These are phyloP conservation scores for Claviceps sorghi DNA, from an alignment of 2,329 filamentous ascomycete species.

Conservation along the genomic window DNA sequence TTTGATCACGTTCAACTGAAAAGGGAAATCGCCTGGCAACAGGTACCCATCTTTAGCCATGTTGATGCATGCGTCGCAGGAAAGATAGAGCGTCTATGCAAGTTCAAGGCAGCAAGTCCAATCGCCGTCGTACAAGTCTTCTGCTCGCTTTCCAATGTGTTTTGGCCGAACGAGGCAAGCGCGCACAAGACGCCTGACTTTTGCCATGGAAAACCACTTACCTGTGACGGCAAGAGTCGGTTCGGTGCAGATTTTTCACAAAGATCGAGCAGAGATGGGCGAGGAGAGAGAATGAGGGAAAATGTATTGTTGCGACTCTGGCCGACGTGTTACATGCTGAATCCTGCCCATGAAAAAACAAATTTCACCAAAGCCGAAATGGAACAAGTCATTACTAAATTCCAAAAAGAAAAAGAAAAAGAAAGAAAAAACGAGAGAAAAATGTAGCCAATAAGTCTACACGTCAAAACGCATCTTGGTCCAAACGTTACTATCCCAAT, in stretches of 20 bases:
- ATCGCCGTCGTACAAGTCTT: background rate
- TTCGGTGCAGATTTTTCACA: background rate
- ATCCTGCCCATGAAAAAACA: background rate
- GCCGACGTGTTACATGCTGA: background rate
- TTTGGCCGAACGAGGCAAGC: background rate
- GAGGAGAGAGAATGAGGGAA: background rate
- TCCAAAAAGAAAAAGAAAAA: constrained; percentile 3
- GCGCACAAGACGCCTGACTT: background rate
- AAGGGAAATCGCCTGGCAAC: background rate
- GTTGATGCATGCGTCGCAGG: background rate
- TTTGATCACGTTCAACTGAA: background rate
- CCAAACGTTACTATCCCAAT: constrained; percentile 9
- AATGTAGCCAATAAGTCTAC: constrained; percentile 4
- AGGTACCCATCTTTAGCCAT: background rate
- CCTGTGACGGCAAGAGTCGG: background rate
- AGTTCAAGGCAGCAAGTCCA: background rate
- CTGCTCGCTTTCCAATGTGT: background rate
- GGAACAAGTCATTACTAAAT: background rate
- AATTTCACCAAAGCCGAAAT: constrained; percentile 2
- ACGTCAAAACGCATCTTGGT: constrained; percentile 11
- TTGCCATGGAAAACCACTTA: background rate
- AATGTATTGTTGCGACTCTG: constrained; percentile 6
- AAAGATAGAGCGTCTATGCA: background rate
- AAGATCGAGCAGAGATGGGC: too few relatives aligned
- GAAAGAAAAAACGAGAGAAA: background rate